Evolutionary conservation across 108 stramenopile species (phyloP), one percentile per base, ranked within the genome.

Genomic region (Aureococcus anophagefferens): DNA sequence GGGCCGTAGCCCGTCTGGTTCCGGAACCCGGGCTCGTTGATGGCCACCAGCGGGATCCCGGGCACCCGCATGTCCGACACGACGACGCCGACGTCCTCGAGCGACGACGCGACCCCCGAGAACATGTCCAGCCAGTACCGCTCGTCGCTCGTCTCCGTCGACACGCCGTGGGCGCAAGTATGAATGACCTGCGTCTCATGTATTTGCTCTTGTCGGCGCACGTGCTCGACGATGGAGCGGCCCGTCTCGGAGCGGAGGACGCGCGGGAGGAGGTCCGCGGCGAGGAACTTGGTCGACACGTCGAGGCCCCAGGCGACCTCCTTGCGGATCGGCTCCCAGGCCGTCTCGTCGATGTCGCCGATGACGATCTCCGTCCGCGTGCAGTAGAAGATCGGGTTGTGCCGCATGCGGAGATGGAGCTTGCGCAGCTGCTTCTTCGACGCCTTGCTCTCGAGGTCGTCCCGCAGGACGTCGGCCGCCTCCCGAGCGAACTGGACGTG

Each of bases 121-220:
- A 78, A 69, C 68, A 78, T 68, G 33, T 78, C 74, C 73, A 78
- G 62, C 74, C 74, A 78, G 69, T 68, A 69, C 67, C 69, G 66
- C n/a, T n/a, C n/a, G 62, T 31, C 30, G 63, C 70, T 69, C 73
- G 65, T 30, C 40, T 16, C 30, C 33, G 72, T 69, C 11, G 45
- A 46, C 71, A 76, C 37, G 32, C 77, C 74, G 62, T 32, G 11
- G 15, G 77, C 69, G 0, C 66, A 66, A 33, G 77, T 78, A n/a
- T n/a, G n/a, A n/a, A n/a, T n/a, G n/a, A n/a, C n/a, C n/a, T n/a
- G n/a, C n/a, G n/a, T n/a, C n/a, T n/a, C n/a, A n/a, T n/a, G n/a
- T n/a, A n/a, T n/a, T n/a, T n/a, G n/a, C n/a, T n/a, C n/a, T n/a
- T n/a, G n/a, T n/a, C n/a, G n/a, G 37, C 37, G 37, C 7, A 40